These are phyloP conservation scores for Pachyrhizus erosus DNA, from an alignment of 306 rosid species.

Conservation along the genomic window DNA sequence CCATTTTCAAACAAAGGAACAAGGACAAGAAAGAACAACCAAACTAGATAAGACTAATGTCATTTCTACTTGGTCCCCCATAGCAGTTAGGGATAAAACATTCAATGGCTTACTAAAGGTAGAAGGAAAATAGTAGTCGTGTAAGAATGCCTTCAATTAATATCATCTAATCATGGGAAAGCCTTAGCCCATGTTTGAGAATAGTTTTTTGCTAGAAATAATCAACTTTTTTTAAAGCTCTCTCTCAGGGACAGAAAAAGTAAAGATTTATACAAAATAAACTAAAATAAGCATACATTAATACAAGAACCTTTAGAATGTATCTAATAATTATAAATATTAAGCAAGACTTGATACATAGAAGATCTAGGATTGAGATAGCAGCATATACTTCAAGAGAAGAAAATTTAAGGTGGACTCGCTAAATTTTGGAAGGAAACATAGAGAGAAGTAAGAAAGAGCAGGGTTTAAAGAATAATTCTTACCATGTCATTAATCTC, in stretches of 20 bases:
- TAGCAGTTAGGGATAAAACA: conserved; percentile 11
- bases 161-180: conserved; percentile 16
- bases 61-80: conserved; percentile 16
- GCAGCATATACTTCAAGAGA: conserved; percentile 17
- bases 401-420: conserved; percentile 16
- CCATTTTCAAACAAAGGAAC: conserved; percentile 35
- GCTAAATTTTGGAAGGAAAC: conserved; percentile 28
- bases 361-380: conserved; percentile 21
- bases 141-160: conserved; percentile 30
- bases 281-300: not conserved
- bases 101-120: conserved; percentile 11
- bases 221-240: not conserved
- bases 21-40: conserved; percentile 30
- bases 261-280: not conserved
- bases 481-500: conserved; percentile 99
- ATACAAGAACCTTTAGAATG: conserved; percentile 17
- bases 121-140: not conserved
- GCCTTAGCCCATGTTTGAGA: not conserved
- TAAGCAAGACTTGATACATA: conserved; percentile 13
- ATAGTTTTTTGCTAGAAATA: not conserved
- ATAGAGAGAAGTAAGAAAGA: conserved; percentile 8
- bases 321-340: not conserved
- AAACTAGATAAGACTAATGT: conserved; percentile 24
- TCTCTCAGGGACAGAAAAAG: not conserved
- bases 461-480: conserved; percentile 20